phyloP scores from a whole-genome alignment of 768 basidiomycete species.

The Mrakia hoshinonis region DNA sequence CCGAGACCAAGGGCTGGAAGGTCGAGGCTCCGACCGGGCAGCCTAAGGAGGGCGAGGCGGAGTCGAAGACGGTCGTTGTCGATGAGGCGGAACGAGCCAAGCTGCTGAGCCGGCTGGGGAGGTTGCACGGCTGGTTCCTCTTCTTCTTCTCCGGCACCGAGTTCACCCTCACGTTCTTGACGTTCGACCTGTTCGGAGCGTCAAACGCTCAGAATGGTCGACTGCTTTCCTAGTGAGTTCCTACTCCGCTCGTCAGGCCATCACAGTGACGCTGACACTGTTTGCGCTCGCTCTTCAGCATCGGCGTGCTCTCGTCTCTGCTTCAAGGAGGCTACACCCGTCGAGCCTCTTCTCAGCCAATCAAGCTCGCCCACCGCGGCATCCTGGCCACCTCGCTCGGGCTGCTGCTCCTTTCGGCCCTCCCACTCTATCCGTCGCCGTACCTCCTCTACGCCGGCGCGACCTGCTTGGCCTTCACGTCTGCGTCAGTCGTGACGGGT shows the following conservation, averaged over 20 bases:
- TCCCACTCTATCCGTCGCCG: constrained; percentile 46
- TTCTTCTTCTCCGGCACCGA: constrained; percentile 80
- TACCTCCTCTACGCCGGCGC: constrained; percentile 51
- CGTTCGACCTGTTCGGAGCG: constrained; percentile 65
- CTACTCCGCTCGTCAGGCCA: not conserved
- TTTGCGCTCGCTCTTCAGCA: constrained; percentile 47
- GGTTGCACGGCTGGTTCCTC: constrained; percentile 75
- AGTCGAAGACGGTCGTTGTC: constrained; percentile 17
- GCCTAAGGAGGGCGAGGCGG: constrained; percentile 31
- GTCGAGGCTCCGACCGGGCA: constrained; percentile 21
- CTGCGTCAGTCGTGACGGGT: constrained; percentile 88
- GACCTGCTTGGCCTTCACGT: constrained; percentile 81
- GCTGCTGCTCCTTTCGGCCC: constrained; percentile 59
- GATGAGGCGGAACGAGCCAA: constrained; percentile 40
- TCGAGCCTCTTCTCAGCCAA: constrained; percentile 54
- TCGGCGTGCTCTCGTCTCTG: constrained; percentile 80
- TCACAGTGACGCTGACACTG: not conserved
- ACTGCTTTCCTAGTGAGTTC: constrained; percentile 48
- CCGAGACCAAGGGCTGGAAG: constrained; percentile 66
- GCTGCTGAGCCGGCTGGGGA: constrained; percentile 57
- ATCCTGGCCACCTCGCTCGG: constrained; percentile 62
- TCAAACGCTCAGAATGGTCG: constrained; percentile 78
- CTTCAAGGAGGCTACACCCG: constrained; percentile 94
- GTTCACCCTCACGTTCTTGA: constrained; percentile 68
- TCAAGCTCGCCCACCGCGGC: constrained; percentile 72